Evolutionary conservation across 2,329 filamentous ascomycete species (phyloP), one percentile per base, ranked within the genome.

Genomic region (Talaromyces verruculosus): DNA sequence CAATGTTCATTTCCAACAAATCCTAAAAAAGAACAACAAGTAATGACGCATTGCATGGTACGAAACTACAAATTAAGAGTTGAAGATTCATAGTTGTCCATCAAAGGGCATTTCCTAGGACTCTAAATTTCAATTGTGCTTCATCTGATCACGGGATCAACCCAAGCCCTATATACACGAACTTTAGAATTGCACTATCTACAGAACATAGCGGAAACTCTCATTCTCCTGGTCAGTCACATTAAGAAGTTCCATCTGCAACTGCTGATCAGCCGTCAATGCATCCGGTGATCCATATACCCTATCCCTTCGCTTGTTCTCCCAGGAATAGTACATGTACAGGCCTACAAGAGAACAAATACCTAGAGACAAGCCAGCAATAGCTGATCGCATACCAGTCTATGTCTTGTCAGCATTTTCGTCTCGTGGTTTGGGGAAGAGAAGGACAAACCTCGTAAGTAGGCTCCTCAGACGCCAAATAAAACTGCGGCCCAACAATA

Each of bases 171-270:
- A 47, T 22, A 13, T 22, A 25, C 2, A 19, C 43, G n/a, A 51
- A 17, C 13, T 51, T 5, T 7, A 30, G 22, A 15, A 28, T 28
- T 8, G 11, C 11, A 7, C 11, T 37, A 25, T 57, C 67, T 68
- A 76, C 19, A 75, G 49, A 30, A 76, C 68, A 70, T 78, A 78
- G 60, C 76, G 67, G 66, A 78, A 78, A 63, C 72, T 75, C 35
- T 72, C 68, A 15, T 77, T 75, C 65, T 78, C 74, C 35, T 70
- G 66, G 49, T 78, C 76, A 17, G 76, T 78, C 71, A 72, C 75
- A 65, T 74, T 74, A 30, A 75, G 74, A 45, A 76, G 63, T n/a
- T 75, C 75, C 41, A 75, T 69, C 37, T 71, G 69, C 35, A 74
- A 53, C 39, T 73, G 72, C 60, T 77, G 72, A 1, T 61, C 65